Evolutionary conservation across 1,139 yeast genomes (phyloP), one percentile per base, ranked within the genome.

Genomic region (Zygoascus meyerae): DNA sequence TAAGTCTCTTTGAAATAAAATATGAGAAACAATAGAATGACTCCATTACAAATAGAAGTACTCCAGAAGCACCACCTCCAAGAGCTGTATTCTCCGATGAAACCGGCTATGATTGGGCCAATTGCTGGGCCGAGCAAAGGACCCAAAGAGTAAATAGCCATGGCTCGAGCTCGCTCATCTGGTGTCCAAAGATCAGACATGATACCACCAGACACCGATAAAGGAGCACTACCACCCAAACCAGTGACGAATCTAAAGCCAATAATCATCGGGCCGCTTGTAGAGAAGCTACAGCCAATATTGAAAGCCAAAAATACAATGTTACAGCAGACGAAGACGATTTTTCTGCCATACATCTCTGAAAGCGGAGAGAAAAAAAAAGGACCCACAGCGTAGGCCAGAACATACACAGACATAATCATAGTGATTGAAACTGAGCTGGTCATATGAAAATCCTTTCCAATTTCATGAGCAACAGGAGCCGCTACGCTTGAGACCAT

Each of bases 21-120:
- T 4, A 72, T 56, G 1, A 81, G 79, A 11, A 67, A 33, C 1
- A 67, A 53, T 1, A 77, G 75, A 5, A 73, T 64, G 1, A 64
- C 67, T 1, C 77, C 82, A 52, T 75, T 77, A 44, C 77, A 64
- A 11, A 79, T 78, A 16, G 75, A 67, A 36, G 77, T 62, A 9
- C 78, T 71, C 70, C 77, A 77, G 55, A 79, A 79, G 5, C 75
- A 73, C 85, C 85, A 79, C 51, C 73, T 68, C 83, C 84, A 79
- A 57, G 60, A 46, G 3, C 60, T 52, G 34, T 54, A 50, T 49
- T 75, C 69, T 4, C 75, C 79, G 32, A 79, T 74, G 55, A 73
- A 78, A 1, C 83, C 83, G 0, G 79, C 71, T 18, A 77, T 67
- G 3, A 79, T 68, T 0, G 83, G 83, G 0, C 82, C 83, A 42